Evolutionary conservation across 306 rosid genomes (phyloP).

Genomic region (Myrica gale): DNA sequence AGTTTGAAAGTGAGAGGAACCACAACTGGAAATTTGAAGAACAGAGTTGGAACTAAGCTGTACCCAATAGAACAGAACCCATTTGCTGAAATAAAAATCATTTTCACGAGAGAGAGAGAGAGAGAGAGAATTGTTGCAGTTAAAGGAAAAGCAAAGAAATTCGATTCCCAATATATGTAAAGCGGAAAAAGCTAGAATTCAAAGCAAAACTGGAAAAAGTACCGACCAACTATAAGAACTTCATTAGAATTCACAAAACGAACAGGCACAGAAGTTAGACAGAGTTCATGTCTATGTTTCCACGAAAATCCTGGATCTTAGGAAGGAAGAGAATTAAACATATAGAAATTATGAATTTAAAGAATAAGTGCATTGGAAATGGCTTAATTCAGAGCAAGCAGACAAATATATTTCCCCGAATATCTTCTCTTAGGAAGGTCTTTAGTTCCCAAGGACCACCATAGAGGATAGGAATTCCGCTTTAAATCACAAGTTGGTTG

Average conservation of each 20-base stretch:
- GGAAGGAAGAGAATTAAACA: not conserved
- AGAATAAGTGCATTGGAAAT: slow-evolving; percentile 18
- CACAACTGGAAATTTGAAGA: slow-evolving; percentile 29
- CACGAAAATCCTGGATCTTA: not conserved
- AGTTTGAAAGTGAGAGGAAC: slow-evolving; percentile 11
- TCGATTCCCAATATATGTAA: slow-evolving; percentile 19
- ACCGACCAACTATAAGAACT: not conserved
- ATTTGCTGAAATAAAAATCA: slow-evolving; percentile 22
- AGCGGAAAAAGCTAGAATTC: slow-evolving; percentile 8
- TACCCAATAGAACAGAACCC: slow-evolving; percentile 23
- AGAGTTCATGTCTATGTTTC: not conserved
- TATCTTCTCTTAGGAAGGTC: not conserved
- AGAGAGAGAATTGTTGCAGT: not conserved
- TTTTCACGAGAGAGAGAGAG: not conserved
- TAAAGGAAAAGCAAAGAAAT: slow-evolving; percentile 14
- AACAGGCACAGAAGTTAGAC: not conserved
- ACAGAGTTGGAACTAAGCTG: slow-evolving; percentile 7
- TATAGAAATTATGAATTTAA: not conserved
- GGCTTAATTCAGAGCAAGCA: slow-evolving; percentile 23
- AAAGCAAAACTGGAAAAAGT: slow-evolving; percentile 1
- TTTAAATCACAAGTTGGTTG: slow-evolving; percentile 7
- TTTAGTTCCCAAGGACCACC: not conserved
- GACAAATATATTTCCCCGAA: not conserved
- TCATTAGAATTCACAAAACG: slow-evolving; percentile 14
- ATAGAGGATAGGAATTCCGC: not conserved